Evolutionary conservation across 148 eudicot species (phyloP).

Genomic region (Cornus controversa): DNA sequence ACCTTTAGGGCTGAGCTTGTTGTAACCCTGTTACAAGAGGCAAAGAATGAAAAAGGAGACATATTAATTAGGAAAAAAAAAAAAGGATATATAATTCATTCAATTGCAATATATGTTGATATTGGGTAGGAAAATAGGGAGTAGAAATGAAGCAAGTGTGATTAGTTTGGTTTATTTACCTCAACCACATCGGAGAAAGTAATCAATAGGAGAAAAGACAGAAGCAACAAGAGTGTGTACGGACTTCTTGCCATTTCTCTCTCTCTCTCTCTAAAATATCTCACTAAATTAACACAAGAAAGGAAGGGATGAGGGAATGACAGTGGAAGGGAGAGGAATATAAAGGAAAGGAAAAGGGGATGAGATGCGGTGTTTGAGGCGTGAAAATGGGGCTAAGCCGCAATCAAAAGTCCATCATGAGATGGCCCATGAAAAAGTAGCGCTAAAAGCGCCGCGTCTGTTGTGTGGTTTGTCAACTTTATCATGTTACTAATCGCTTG

Average conservation of each 20-base stretch:
- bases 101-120: too few species aligned
- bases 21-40: slow-evolving; percentile 12
- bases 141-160: not conserved
- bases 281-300: not conserved
- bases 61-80: not conserved
- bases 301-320: not conserved
- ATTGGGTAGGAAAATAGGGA: too few species aligned
- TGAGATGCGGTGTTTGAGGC: not conserved
- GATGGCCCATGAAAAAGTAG: not conserved
- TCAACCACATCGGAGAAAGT: slow-evolving; percentile 15
- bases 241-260: slow-evolving; percentile 8
- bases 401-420: not conserved
- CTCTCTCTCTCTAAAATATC: not conserved
- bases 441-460: slow-evolving; percentile 8
- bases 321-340: not conserved
- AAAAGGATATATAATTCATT: too few species aligned
- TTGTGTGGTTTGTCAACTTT: slow-evolving; percentile 5
- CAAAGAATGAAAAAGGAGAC: not conserved
- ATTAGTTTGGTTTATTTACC: not conserved
- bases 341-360: not conserved
- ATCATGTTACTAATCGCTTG: not conserved
- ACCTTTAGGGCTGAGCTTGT: slow-evolving; percentile 12
- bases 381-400: not conserved
- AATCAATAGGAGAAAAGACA: slow-evolving; percentile 3
- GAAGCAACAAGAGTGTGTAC: not conserved